phyloP scores from a whole-genome alignment of 73 alveolate genomes.

The Paramecium octaurelia region DNA sequence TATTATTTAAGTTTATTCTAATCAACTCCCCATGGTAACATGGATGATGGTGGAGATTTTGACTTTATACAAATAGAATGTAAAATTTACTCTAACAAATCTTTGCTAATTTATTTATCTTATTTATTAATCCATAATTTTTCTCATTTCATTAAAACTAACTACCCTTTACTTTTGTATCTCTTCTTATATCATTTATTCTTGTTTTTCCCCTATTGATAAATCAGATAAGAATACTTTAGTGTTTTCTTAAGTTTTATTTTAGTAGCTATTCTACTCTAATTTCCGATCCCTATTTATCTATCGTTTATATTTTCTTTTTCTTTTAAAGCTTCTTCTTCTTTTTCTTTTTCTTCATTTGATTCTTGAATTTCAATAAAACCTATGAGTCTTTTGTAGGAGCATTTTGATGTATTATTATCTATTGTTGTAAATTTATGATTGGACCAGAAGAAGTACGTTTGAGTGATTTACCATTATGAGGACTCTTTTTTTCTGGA shows the following conservation, averaged over 20 bases:
- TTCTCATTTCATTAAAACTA: slow-evolving; percentile 25
- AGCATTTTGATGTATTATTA: not conserved
- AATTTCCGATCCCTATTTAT: not conserved
- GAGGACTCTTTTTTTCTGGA: not conserved
- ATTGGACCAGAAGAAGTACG: not conserved
- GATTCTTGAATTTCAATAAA: not conserved
- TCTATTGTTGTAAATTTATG: not conserved
- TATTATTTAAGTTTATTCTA: slow-evolving; percentile 2
- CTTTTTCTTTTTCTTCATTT: slow-evolving; percentile 14
- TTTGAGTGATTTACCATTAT: slow-evolving; percentile 10
- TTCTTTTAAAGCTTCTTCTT: slow-evolving; percentile 4
- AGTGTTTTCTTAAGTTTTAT: not conserved
- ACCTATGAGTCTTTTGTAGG: not conserved
- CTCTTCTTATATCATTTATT: not conserved
- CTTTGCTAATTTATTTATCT: slow-evolving; percentile 9
- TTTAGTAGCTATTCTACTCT: slow-evolving; percentile 3
- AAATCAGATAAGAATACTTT: not conserved
- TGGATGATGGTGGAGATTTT: slow-evolving; percentile 18
- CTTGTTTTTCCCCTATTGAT: not conserved
- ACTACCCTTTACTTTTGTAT: not conserved
- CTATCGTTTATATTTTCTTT: not conserved
- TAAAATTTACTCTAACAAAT: slow-evolving; percentile 6
- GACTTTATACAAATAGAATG: not conserved
- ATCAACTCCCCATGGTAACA: slow-evolving; percentile 43
- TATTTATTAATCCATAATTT: not conserved